Conservation (phyloP, 805 yeast genomes). For the Metschnikowia kofuensis region DNA sequence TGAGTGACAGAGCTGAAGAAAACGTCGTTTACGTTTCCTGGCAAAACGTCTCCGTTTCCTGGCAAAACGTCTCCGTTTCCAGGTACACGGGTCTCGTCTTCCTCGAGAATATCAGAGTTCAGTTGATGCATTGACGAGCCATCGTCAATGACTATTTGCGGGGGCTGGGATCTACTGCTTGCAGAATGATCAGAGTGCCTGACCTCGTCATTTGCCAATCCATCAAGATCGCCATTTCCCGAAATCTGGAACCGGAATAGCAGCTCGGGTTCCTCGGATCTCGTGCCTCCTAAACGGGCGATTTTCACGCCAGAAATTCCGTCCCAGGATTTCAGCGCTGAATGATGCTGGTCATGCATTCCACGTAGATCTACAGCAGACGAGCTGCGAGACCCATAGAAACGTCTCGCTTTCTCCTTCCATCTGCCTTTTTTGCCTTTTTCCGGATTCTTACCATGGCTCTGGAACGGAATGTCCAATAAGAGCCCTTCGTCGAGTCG, state of each 20-base stretch:
- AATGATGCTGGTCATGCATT: not conserved
- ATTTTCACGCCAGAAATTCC: conserved; percentile 5
- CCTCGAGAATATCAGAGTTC: not conserved
- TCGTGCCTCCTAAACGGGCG: conserved; percentile 6
- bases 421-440: conserved; percentile 6
- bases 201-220: not conserved
- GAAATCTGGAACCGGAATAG: conserved; percentile 2
- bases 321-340: conserved; percentile 10
- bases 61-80: conserved; percentile 2
- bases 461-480: conserved; percentile 9
- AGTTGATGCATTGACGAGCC: not conserved
- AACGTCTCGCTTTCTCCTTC: conserved; percentile 13
- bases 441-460: not conserved
- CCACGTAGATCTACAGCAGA: conserved; percentile 5
- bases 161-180: not conserved
- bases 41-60: not conserved
- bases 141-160: conserved; percentile 7
- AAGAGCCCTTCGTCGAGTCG: conserved; percentile 4
- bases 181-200: not conserved
- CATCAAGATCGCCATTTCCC: not conserved
- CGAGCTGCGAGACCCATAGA: conserved; percentile 10
- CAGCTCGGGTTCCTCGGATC: conserved; percentile 1
- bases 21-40: conserved; percentile 9
- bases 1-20: conserved; percentile 1
- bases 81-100: not conserved